Evolutionary conservation across 495 filamentous ascomycete genomes (phyloP), one percentile per base, ranked within the genome.

Genomic region (Cladorrhinum samala): DNA sequence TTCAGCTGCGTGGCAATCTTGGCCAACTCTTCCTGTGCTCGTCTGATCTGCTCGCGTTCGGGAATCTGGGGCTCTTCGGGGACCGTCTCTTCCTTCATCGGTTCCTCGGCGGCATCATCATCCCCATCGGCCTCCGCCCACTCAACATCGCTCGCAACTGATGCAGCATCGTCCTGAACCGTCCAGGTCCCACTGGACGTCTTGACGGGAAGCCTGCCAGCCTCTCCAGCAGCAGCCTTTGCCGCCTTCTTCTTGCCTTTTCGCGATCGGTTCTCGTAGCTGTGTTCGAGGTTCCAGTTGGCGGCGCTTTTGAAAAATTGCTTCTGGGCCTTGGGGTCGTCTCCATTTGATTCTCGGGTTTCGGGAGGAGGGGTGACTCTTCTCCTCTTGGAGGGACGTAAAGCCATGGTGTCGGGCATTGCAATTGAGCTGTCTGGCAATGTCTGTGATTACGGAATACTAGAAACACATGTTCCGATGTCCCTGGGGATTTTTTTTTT

Each of bases 1-100:
- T 94, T 95, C 59, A 98, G 77, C 48, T 84, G 69, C 8, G 77
- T 77, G 14, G 91, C 93, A 46, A 94, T 79, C 59, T 82, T 83
- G 11, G 93, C 92, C 23, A 98, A 68, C 61, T 97, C 91, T 63
- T 97, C 93, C 71, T 97, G 95, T 18, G 90, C 91, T 54, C 87
- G 81, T 11, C 87, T 47, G 18, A 97, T 85, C 61, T 95, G 88
- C 60, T 91, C 77, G 50, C 83, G 83, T 55, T 83, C 72, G 2
- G 89, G 80, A 23, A 89, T 74, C 61, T 79, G 79, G 41, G 84
- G 81, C 53, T 74, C 72, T 53, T 81, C 71, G 45, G 80, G 78
- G 27, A 71, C 69, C 18, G 52, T 49, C 18, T 52, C 45, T 16
- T 54, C 56, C 18, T 50, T 43, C n/a, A 52, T 54, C 7, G 51